phyloP scores from a whole-genome alignment of 805 yeast species.

The Candida coleopterorum region DNA sequence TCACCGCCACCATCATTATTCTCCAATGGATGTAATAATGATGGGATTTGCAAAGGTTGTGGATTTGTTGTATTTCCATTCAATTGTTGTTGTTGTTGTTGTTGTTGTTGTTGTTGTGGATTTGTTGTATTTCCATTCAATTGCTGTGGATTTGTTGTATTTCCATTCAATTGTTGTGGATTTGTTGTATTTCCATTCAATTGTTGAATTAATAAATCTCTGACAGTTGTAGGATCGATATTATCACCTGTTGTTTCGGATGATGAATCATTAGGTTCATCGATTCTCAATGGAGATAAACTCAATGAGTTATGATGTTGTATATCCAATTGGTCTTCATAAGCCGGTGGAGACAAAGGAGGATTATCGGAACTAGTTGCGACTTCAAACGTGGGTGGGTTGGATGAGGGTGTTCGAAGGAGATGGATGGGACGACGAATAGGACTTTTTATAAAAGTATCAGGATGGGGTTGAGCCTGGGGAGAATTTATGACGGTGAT shows the following conservation, averaged over 20 bases:
- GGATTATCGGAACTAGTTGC: constrained; percentile 9
- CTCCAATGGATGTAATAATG: not conserved
- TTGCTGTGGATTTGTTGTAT: too few relatives aligned
- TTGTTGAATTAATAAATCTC: constrained; percentile 7
- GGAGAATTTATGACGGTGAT: constrained; percentile 49
- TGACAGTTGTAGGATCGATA: not conserved
- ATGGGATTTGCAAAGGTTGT: not conserved
- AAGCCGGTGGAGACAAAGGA: constrained; percentile 29
- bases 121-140: too few relatives aligned
- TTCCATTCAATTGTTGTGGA: not conserved
- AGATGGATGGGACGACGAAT: constrained; percentile 48
- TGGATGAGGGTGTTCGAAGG: constrained; percentile 48
- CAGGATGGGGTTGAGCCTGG: constrained; percentile 54
- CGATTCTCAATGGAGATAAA: constrained; percentile 22
- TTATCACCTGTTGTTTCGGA: not conserved
- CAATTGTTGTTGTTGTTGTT: too few relatives aligned
- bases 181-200: constrained; percentile 2
- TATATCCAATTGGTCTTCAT: constrained; percentile 6
- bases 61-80: too few relatives aligned
- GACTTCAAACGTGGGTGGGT: constrained; percentile 60
- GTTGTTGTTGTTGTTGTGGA: too few relatives aligned
- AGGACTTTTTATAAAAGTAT: constrained; percentile 36
- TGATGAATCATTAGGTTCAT: constrained; percentile 8
- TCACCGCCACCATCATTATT: constrained; percentile 4
- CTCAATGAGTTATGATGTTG: constrained; percentile 8